Conservation (phyloP, 2,329 filamentous ascomycete species). For the Phyllosticta paracitricarpa region DNA sequence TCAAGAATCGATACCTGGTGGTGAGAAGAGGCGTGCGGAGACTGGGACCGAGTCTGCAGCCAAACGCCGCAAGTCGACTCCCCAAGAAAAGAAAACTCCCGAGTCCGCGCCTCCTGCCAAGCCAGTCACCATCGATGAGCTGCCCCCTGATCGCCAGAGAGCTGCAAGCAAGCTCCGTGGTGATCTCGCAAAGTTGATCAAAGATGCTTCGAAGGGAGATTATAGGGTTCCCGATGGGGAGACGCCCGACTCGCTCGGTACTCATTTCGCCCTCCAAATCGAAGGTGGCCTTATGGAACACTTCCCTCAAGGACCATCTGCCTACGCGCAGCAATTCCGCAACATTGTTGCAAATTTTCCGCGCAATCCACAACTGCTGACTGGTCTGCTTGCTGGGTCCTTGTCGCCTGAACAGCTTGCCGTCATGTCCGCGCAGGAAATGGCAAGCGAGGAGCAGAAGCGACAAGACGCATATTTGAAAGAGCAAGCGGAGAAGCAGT, state of each 20-base stretch:
- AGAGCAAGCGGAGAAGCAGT: constrained; percentile 69
- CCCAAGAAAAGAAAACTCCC: constrained; percentile 17
- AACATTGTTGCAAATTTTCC: constrained; percentile 80
- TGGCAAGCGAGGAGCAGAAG: constrained; percentile 85
- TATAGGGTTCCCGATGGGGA: constrained; percentile 49
- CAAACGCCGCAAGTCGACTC: constrained; percentile 29
- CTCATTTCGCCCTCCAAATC: constrained; percentile 65
- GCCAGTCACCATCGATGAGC: constrained; percentile 16
- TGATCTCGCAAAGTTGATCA: constrained; percentile 56
- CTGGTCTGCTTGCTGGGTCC: constrained; percentile 61
- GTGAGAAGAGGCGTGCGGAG: constrained; percentile 29
- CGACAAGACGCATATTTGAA: constrained; percentile 66
- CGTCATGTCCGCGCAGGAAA: constrained; percentile 81
- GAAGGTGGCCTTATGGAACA: constrained; percentile 57
- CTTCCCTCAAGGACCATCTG: constrained; percentile 40
- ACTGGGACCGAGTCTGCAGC: constrained; percentile 19
- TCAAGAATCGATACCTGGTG: constrained; percentile 10
- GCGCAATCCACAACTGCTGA: constrained; percentile 69
- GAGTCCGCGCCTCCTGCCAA: constrained; percentile 14
- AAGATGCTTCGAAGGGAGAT: constrained; percentile 53
- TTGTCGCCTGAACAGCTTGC: constrained; percentile 68
- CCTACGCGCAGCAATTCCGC: constrained; percentile 57
- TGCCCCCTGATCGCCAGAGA: constrained; percentile 57
- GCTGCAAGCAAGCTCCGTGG: constrained; percentile 63
- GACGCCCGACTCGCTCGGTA: constrained; percentile 54